phyloP scores from a whole-genome alignment of 345 rosid genomes.

The Rhodomyrtus tomentosa region DNA sequence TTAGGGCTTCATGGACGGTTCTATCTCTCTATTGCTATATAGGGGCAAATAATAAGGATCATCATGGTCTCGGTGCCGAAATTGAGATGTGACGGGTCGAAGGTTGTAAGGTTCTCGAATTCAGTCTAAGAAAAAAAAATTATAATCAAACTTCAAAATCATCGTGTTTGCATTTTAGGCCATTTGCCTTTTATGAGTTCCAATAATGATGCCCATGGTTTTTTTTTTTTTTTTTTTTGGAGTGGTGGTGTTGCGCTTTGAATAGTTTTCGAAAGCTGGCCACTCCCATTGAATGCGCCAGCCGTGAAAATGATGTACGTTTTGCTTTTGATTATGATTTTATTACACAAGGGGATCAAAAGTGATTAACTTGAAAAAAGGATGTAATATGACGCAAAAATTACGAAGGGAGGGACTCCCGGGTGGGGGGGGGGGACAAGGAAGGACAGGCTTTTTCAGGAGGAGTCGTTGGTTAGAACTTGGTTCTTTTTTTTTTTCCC shows the following conservation, averaged over 20 bases:
- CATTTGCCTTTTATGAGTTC: background rate
- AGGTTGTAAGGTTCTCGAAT: background rate
- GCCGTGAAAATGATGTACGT: background rate
- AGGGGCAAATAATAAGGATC: background rate
- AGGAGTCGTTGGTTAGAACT: background rate
- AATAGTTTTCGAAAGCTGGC: background rate
- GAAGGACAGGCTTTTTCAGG: background rate
- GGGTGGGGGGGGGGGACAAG: background rate
- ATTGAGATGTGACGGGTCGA: background rate
- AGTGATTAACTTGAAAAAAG: background rate
- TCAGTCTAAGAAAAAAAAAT: background rate
- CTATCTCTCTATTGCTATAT: background rate
- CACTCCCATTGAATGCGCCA: background rate
- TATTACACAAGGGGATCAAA: background rate
- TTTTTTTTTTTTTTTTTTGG: no score
- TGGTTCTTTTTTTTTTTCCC: no score
- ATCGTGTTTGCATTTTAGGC: background rate
- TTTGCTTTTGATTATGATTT: background rate
- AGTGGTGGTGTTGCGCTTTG: no score
- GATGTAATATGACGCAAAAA: background rate
- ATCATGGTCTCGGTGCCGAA: background rate
- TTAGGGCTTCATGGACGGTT: no score
- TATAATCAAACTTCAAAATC: background rate
- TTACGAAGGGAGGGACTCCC: background rate
- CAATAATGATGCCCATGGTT: background rate